These are phyloP conservation scores for Mariannaea sp. DNA, from an alignment of 2,329 filamentous ascomycete genomes.

Conservation along the genomic window DNA sequence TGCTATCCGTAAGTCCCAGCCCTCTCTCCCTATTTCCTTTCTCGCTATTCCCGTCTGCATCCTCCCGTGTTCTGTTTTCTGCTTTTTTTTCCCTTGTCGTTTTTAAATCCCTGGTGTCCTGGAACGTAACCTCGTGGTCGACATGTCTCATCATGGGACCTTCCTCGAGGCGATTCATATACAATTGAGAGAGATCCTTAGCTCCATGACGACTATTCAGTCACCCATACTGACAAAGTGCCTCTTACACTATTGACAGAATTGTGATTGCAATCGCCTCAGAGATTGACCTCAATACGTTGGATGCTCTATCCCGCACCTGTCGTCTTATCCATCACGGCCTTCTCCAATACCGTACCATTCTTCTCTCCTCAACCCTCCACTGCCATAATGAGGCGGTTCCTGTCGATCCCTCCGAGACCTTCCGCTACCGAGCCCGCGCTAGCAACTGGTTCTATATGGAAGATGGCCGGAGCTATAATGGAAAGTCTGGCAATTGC, in stretches of 20 bases:
- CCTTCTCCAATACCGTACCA: conserved; percentile 76
- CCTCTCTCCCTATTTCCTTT: conserved; percentile 3
- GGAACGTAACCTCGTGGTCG: neutral
- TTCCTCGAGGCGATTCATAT: neutral
- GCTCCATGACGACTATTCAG: conserved; percentile 19
- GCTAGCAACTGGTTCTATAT: conserved; percentile 65
- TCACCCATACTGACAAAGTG: conserved; percentile 18
- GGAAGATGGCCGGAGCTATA: conserved; percentile 57
- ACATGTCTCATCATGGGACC: conserved; percentile 25
- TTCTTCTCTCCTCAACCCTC: conserved; percentile 75
- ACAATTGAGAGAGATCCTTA: neutral
- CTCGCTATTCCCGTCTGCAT: neutral
- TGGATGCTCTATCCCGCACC: conserved; percentile 81
- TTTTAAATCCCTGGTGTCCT: neutral
- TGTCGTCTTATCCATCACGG: conserved; percentile 79
- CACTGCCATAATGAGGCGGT: conserved; percentile 76
- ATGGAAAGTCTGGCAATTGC: conserved; percentile 76
- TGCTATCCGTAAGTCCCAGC: conserved; percentile 36
- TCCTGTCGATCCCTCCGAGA: conserved; percentile 59
- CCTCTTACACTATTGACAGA: conserved; percentile 52
- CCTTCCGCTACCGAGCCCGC: conserved; percentile 61
- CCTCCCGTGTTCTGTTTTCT: too few species aligned
- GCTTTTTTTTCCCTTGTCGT: neutral
- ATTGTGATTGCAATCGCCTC: conserved; percentile 76
- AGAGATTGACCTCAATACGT: conserved; percentile 82